Evolutionary conservation across 2,329 filamentous ascomycete genomes (phyloP), one percentile per base, ranked within the genome.

Genomic region (Zymoseptoria pseudotritici): DNA sequence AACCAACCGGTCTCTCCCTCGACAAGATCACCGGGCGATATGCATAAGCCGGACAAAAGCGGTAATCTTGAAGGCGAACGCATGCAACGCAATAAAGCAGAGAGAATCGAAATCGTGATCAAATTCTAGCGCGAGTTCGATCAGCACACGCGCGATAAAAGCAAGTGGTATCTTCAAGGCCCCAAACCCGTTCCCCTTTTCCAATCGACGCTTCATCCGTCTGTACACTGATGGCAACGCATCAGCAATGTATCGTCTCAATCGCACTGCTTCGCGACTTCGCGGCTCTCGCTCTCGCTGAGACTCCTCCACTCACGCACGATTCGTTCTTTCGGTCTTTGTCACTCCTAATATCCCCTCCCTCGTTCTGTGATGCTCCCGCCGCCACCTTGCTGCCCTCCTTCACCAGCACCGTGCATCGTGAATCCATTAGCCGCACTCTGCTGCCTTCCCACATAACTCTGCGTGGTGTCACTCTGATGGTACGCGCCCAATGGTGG

Each of bases 371-470:
- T 60, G 55, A 51, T 68, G 29, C 67, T 63, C 13, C 36, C 36
- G 54, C 64, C 65, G 53, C 62, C 61, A 24, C 22, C 22, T 4
- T 24, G 22, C 29, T 57, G 13, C 29, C 57, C 61, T n/a, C 54
- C 60, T 20, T 36, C 46, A 54, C 59, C 50, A 36, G 67, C 69
- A 8, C 78, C 78, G 58, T 79, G 77, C 78, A 80, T 80, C 1
- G 76, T 79, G 55, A 77, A 53, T 24, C 77, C 74, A 58, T 77
- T 74, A 4, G 67, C 72, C 26, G 76, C 74, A 58, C 75, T 78
- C 61, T 74, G 70, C 66, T 80, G 77, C 50, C 78, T 67, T 2
- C 74, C 73, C 26, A 79, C 63, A 61, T 79, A 79, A 3, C 72
- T 75, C 3, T 74, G 74, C 22, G 76, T 78, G 3, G 66, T 61